phyloP scores from a whole-genome alignment of 106 monocot genomes.

The Phalaenopsis equestris region DNA sequence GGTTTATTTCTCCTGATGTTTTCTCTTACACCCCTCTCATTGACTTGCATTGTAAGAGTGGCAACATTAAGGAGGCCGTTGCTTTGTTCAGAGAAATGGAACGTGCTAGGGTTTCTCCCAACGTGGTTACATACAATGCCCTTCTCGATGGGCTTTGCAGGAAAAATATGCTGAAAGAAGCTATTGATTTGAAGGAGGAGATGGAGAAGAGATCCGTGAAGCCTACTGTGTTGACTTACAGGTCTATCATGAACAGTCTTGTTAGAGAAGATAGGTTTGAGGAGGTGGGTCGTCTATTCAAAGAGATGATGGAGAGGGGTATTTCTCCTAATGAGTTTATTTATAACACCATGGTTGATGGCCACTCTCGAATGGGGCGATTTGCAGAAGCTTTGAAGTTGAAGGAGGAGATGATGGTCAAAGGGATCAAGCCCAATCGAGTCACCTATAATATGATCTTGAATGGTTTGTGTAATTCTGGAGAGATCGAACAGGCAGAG shows the following conservation, averaged over 20 bases:
- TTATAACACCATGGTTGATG: conserved; percentile 70
- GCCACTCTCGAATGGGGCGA: conserved; percentile 46
- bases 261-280: conserved; percentile 37
- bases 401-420: conserved; percentile 52
- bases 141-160: conserved; percentile 76
- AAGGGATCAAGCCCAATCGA: conserved; percentile 45
- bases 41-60: conserved; percentile 46
- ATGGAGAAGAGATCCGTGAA: conserved; percentile 32
- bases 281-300: conserved; percentile 30
- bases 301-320: conserved; percentile 61
- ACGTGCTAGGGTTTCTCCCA: conserved; percentile 30
- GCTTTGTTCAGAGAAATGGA: conserved; percentile 60
- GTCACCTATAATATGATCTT: conserved; percentile 71
- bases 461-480: conserved; percentile 48
- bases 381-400: conserved; percentile 37
- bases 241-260: conserved; percentile 61
- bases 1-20: conserved; percentile 30
- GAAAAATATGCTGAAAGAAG: conserved; percentile 42
- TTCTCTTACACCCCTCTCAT: conserved; percentile 67
- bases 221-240: conserved; percentile 51
- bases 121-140: conserved; percentile 68
- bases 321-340: conserved; percentile 57
- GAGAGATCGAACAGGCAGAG: conserved; percentile 62
- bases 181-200: conserved; percentile 46
- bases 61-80: conserved; percentile 34